Conservation (phyloP, 192 early-diverging fungal genomes). For the Anaeromyces robustus region DNA sequence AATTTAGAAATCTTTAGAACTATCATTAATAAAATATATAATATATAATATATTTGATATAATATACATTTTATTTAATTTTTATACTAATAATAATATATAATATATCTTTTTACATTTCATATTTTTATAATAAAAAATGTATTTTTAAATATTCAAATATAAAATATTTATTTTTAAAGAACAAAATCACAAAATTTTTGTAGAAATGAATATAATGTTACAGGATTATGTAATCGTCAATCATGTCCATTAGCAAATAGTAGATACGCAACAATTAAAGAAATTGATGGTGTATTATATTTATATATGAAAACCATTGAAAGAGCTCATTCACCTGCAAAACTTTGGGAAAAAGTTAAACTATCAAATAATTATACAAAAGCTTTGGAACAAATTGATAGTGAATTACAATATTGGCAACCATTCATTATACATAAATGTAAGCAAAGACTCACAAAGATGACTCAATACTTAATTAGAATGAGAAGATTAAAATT, state of each 20-base stretch:
- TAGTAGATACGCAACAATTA: slow-evolving; percentile 84
- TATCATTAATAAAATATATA: too few relatives aligned
- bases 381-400: slow-evolving; percentile 72
- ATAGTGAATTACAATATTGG: slow-evolving; percentile 83
- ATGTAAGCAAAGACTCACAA: slow-evolving; percentile 92
- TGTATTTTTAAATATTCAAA: too few relatives aligned
- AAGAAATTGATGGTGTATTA: slow-evolving; percentile 61
- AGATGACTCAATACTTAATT: slow-evolving; percentile 91
- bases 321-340: slow-evolving; percentile 84
- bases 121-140: too few relatives aligned
- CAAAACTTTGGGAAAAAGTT: slow-evolving; percentile 83
- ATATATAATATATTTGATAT: too few relatives aligned
- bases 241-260: slow-evolving; percentile 92
- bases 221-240: slow-evolving; percentile 87
- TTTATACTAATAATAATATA: too few relatives aligned
- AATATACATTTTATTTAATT: too few relatives aligned
- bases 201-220: slow-evolving; percentile 91
- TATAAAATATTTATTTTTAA: slow-evolving; percentile 5
- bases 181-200: slow-evolving; percentile 76
- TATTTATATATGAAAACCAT: slow-evolving; percentile 91
- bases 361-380: slow-evolving; percentile 82
- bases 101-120: too few relatives aligned
- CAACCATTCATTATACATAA: slow-evolving; percentile 80
- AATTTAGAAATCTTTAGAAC: too few relatives aligned
- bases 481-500: slow-evolving; percentile 78